phyloP scores from a whole-genome alignment of 2,329 filamentous ascomycete species.

The Drechslerella coelobrocha region DNA sequence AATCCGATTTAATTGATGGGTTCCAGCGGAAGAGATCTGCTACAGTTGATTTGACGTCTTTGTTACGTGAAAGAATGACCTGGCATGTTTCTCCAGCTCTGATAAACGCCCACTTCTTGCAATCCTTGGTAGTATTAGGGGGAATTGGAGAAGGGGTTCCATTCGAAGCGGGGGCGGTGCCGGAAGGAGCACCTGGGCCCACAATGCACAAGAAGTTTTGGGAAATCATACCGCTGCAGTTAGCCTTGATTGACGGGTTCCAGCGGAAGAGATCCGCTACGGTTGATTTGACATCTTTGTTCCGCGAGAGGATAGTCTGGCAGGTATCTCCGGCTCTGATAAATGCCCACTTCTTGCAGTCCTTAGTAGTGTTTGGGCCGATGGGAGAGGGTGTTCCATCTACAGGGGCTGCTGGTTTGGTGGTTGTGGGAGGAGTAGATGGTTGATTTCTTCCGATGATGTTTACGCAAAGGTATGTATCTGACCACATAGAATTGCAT shows the following conservation, averaged over 20 bases:
- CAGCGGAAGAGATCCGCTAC: constrained; percentile 13
- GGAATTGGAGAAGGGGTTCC: constrained; percentile 48
- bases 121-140: constrained; percentile 49
- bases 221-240: background rate
- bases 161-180: background rate
- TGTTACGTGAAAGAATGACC: constrained; percentile 8
- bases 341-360: constrained; percentile 39
- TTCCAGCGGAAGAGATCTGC: constrained; percentile 21
- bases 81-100: constrained; percentile 30
- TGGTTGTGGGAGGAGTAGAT: constrained; percentile 4
- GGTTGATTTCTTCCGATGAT: constrained; percentile 13
- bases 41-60: background rate
- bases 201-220: constrained; percentile 14
- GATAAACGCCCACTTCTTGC: constrained; percentile 32
- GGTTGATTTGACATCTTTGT: background rate
- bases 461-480: constrained; percentile 23
- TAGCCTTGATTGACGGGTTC: constrained; percentile 15
- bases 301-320: constrained; percentile 12
- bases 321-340: constrained; percentile 34
- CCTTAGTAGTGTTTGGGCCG: constrained; percentile 45
- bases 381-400: constrained; percentile 46
- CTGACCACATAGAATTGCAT: constrained; percentile 23
- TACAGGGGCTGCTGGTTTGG: constrained; percentile 17
- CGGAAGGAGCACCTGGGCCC: background rate
- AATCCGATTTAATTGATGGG: constrained; percentile 8